These are phyloP conservation scores for Chrysosphaeria jannelii DNA, from an alignment of 2,329 filamentous ascomycete genomes.

Conservation along the genomic window DNA sequence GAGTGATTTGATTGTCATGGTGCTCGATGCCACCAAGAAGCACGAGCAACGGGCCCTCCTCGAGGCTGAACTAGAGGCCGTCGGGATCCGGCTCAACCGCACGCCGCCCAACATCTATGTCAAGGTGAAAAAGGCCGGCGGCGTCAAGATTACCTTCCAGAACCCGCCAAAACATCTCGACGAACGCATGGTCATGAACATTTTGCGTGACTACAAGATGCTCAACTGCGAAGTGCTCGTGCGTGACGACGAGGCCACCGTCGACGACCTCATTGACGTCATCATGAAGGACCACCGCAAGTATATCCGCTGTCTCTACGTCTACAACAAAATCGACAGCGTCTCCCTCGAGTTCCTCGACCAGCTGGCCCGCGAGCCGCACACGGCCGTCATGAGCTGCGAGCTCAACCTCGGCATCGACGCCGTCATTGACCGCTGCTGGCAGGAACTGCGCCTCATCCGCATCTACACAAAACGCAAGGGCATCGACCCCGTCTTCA, in stretches of 20 bases:
- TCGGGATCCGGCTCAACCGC: constrained; percentile 77
- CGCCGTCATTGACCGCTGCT: constrained; percentile 83
- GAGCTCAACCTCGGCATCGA: constrained; percentile 80
- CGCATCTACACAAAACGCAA: constrained; percentile 93
- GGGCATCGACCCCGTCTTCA: constrained; percentile 66
- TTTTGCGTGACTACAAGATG: constrained; percentile 93
- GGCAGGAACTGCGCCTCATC: constrained; percentile 74
- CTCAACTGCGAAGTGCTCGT: constrained; percentile 91
- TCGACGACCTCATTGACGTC: constrained; percentile 96
- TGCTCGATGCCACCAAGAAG: constrained; percentile 86
- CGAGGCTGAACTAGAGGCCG: constrained; percentile 78
- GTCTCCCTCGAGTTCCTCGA: constrained; percentile 85
- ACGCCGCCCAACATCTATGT: constrained; percentile 96
- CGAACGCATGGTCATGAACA: constrained; percentile 96
- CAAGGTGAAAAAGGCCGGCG: constrained; percentile 81
- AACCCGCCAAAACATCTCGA: constrained; percentile 69
- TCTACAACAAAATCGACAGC: constrained; percentile 98
- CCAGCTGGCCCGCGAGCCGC: constrained; percentile 64
- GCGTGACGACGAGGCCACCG: constrained; percentile 78
- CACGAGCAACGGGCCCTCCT: constrained; percentile 73
- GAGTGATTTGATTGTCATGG: constrained; percentile 88
- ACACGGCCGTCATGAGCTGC: constrained; percentile 93
- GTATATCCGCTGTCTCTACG: constrained; percentile 84
- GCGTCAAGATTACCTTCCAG: constrained; percentile 96
- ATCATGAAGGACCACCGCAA: constrained; percentile 98